Conservation (phyloP, 1,139 yeast genomes). For the Citeromyces siamensis region DNA sequence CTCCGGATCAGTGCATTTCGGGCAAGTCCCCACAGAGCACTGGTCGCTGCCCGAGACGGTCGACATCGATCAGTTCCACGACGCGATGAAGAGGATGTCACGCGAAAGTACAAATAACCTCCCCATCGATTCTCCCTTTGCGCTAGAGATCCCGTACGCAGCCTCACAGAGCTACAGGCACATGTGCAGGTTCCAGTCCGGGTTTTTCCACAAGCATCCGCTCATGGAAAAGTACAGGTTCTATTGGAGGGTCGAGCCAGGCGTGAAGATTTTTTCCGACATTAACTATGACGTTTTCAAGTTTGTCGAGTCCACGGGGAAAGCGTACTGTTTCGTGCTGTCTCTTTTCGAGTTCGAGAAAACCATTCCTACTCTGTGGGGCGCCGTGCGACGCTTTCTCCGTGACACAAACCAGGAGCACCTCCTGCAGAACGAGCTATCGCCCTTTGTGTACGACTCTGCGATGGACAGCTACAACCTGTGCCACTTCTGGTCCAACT, state of each 20-base stretch:
- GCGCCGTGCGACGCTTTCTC: conserved; percentile 22
- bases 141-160: conserved; percentile 25
- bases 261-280: conserved; percentile 40
- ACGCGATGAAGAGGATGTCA: conserved; percentile 29
- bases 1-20: conserved; percentile 54
- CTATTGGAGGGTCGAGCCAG: conserved; percentile 56
- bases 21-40: conserved; percentile 44
- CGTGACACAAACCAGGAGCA: conserved; percentile 4
- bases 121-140: conserved; percentile 19
- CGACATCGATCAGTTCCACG: conserved; percentile 39
- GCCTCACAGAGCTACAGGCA: conserved; percentile 52
- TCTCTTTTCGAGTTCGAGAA: conserved; percentile 37
- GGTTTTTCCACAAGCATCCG: conserved; percentile 48
- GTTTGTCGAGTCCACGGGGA: conserved; percentile 30
- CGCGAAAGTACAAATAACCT: conserved; percentile 37
- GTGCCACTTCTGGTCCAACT: conserved; percentile 67
- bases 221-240: conserved; percentile 26
- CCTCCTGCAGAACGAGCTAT: conserved; percentile 15
- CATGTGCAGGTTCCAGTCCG: conserved; percentile 69
- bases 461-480: conserved; percentile 38
- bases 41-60: conserved; percentile 65
- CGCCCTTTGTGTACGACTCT: conserved; percentile 36
- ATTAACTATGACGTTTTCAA: conserved; percentile 39
- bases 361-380: conserved; percentile 33
- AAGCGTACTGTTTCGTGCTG: conserved; percentile 40